phyloP scores from a whole-genome alignment of 2,329 filamentous ascomycete genomes.

The Akanthomyces muscarius region DNA sequence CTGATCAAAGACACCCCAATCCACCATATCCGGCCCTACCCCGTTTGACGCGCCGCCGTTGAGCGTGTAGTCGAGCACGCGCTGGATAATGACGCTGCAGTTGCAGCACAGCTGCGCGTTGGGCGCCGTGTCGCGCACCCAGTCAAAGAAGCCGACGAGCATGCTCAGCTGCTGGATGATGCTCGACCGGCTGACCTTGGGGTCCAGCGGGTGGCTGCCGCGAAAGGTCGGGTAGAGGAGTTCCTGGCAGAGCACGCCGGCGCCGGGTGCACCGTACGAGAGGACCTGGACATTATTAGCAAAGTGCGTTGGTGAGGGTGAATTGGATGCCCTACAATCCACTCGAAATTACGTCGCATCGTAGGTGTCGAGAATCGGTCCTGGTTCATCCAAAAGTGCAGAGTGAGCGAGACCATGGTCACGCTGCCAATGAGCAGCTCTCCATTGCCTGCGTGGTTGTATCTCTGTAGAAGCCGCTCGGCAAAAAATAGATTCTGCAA shows the following conservation, averaged over 20 bases:
- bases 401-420: conserved; percentile 43
- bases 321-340: conserved; percentile 37
- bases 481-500: conserved; percentile 56
- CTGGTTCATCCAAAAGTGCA: conserved; percentile 47
- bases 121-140: conserved; percentile 44
- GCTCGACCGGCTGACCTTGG: conserved; percentile 40
- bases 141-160: conserved; percentile 48
- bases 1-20: conserved; percentile 17
- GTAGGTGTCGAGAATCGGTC: conserved; percentile 36
- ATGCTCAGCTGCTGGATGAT: conserved; percentile 51
- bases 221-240: conserved; percentile 37
- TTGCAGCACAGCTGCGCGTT: conserved; percentile 46
- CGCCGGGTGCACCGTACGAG: conserved; percentile 46
- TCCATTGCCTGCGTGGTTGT: conserved; percentile 33
- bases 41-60: conserved; percentile 30
- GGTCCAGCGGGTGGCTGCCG: conserved; percentile 29
- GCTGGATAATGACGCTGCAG: conserved; percentile 46
- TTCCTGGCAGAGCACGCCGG: conserved; percentile 48
- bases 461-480: conserved; percentile 50
- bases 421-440: conserved; percentile 42
- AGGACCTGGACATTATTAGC: conserved; percentile 35
- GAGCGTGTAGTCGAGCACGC: conserved; percentile 46
- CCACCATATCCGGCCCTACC: conserved; percentile 34
- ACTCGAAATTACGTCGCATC: conserved; percentile 43
- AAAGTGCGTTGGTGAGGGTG: background rate